Evolutionary conservation across 1,284 basidiomycete species (phyloP).

Genomic region (Microbotryomycetes sp.): DNA sequence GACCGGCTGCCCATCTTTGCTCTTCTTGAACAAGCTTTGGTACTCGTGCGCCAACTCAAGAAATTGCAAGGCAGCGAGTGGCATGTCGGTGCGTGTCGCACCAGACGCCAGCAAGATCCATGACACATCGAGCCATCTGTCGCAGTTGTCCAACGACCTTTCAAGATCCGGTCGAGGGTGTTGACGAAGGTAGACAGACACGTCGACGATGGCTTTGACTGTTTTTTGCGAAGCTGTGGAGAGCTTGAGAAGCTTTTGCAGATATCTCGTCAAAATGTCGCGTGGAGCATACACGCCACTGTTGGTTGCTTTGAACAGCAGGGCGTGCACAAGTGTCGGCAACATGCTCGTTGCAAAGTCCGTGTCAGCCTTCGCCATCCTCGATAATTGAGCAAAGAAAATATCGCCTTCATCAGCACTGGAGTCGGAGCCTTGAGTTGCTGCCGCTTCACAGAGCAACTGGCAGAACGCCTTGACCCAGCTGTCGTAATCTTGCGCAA

Average conservation of each 20-base stretch:
- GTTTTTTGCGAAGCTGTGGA: slow-evolving; percentile 43
- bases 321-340: slow-evolving; percentile 66
- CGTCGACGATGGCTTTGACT: slow-evolving; percentile 57
- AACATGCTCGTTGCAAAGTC: slow-evolving; percentile 61
- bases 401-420: too few species aligned
- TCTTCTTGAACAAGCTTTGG: slow-evolving; percentile 33
- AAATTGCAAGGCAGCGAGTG: slow-evolving; percentile 82
- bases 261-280: slow-evolving; percentile 32
- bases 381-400: slow-evolving; percentile 63
- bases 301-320: slow-evolving; percentile 48
- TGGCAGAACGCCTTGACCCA: slow-evolving; percentile 65
- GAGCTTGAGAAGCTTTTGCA: slow-evolving; percentile 49
- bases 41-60: slow-evolving; percentile 71
- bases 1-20: not conserved
- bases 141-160: slow-evolving; percentile 53
- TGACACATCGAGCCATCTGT: slow-evolving; percentile 79
- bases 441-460: slow-evolving; percentile 57
- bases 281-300: slow-evolving; percentile 1
- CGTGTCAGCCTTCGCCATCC: slow-evolving; percentile 54
- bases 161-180: slow-evolving; percentile 49
- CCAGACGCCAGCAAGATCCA: slow-evolving; percentile 63
- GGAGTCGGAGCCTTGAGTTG: too few species aligned
- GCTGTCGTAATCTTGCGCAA: slow-evolving; percentile 47
- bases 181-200: slow-evolving; percentile 72
- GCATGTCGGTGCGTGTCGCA: slow-evolving; percentile 71